phyloP scores from a whole-genome alignment of 345 rosid genomes.

The Lagerstroemia speciosa region DNA sequence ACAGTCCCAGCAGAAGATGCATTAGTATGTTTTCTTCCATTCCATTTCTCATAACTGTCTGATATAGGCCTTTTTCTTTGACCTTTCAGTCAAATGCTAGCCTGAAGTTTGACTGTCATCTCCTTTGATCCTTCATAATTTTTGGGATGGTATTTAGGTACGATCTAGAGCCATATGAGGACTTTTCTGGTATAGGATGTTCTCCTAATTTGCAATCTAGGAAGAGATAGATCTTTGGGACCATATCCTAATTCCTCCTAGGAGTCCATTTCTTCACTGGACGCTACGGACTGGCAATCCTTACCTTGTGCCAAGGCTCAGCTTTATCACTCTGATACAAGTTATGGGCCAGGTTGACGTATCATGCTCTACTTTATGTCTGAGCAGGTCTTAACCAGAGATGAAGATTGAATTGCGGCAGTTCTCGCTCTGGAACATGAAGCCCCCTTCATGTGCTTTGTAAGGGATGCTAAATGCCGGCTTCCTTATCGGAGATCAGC shows the following conservation, averaged over 20 bases:
- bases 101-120: not conserved
- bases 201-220: too few species aligned
- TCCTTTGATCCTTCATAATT: not conserved
- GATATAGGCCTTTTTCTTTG: not conserved
- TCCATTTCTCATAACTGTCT: not conserved
- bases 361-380: not conserved
- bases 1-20: conserved; percentile 39
- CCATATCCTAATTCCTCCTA: too few species aligned
- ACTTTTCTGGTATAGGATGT: too few species aligned
- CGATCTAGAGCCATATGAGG: too few species aligned
- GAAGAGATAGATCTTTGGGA: too few species aligned
- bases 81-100: not conserved
- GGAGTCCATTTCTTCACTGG: too few species aligned
- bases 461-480: not conserved
- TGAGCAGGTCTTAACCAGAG: not conserved
- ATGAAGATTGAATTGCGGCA: not conserved
- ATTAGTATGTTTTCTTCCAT: conserved; percentile 33
- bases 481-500: not conserved
- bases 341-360: not conserved
- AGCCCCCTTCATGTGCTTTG: not conserved
- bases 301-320: too few species aligned
- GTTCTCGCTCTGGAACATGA: not conserved
- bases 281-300: too few species aligned
- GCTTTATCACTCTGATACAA: too few species aligned
- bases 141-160: too few species aligned